Conservation (phyloP, 352 stramenopile genomes). For the Globisporangium barbulae region DNA sequence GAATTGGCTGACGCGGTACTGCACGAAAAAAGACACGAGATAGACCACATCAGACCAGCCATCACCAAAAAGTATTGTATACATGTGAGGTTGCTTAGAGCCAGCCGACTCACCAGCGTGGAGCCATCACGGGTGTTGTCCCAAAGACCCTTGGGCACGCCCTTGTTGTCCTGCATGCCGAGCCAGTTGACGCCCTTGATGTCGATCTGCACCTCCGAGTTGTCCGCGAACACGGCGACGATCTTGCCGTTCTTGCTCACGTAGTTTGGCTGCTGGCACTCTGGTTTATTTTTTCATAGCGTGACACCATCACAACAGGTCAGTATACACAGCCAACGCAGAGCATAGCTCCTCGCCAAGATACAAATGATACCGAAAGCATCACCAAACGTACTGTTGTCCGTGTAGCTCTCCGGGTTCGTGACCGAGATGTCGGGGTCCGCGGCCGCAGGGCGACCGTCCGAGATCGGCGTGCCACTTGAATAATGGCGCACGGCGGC, state of each 20-base stretch:
- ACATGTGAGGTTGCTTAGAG: too few species aligned
- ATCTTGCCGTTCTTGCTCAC: too few species aligned
- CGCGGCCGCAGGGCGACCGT: slow-evolving; percentile 44
- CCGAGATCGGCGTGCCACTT: slow-evolving; percentile 61
- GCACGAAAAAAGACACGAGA: background rate
- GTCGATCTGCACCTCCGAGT: slow-evolving; percentile 59
- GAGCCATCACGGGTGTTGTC: slow-evolving; percentile 77
- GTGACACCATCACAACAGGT: background rate
- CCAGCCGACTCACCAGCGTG: slow-evolving; percentile 31
- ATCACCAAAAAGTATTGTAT: background rate
- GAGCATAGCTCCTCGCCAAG: background rate
- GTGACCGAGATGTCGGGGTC: slow-evolving; percentile 51
- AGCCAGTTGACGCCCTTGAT: slow-evolving; percentile 88
- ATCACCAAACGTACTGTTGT: too few species aligned
- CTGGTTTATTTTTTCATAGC: slow-evolving; percentile 15
- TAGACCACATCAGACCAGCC: slow-evolving; percentile 1
- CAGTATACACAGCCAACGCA: background rate
- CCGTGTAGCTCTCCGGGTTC: slow-evolving; percentile 63
- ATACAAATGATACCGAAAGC: background rate
- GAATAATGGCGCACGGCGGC: slow-evolving; percentile 50
- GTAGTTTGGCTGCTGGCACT: slow-evolving; percentile 33
- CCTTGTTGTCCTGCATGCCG: slow-evolving; percentile 70
- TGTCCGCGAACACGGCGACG: slow-evolving; percentile 13
- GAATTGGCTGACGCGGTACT: slow-evolving; percentile 73
- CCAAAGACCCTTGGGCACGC: slow-evolving; percentile 75